Conservation (phyloP, 164 flowering plant species). For the Magnolia kwangsiensis region DNA sequence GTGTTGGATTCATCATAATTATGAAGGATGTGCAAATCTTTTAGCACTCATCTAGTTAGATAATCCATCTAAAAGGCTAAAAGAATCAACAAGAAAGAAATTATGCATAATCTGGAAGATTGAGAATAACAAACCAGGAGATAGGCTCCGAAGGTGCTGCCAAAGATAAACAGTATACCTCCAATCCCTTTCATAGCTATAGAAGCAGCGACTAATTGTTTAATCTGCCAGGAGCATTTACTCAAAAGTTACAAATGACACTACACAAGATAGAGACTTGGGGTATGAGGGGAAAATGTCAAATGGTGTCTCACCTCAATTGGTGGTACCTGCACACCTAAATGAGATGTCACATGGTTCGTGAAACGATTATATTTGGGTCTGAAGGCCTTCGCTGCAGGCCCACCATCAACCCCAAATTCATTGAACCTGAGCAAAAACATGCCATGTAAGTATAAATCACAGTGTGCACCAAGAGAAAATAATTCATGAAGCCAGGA, state of each 20-base stretch:
- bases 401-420: constrained; percentile 63
- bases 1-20: no score
- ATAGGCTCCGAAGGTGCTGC: constrained; percentile 68
- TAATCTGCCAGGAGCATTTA: constrained; percentile 34
- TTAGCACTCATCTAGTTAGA: background rate
- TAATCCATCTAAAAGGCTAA: background rate
- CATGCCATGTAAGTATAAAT: no score
- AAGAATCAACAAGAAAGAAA: background rate
- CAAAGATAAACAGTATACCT: constrained; percentile 66
- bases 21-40: background rate
- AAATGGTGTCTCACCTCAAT: constrained; percentile 50
- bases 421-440: constrained; percentile 41
- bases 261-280: background rate
- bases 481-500: no score
- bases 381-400: constrained; percentile 43
- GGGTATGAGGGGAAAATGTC: background rate
- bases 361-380: constrained; percentile 41
- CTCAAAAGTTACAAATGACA: constrained; percentile 12
- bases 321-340: constrained; percentile 53
- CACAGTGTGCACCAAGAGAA: no score
- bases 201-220: constrained; percentile 39
- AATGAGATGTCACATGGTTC: constrained; percentile 39
- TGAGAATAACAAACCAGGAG: constrained; percentile 48
- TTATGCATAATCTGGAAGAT: background rate
- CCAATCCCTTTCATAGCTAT: constrained; percentile 66